A percentile compares a stretch with the other conserved stretches of the same genome.
Conservation (phyloP, 1,139 yeast genomes). For the Yamadazyma mexicana region DNA sequence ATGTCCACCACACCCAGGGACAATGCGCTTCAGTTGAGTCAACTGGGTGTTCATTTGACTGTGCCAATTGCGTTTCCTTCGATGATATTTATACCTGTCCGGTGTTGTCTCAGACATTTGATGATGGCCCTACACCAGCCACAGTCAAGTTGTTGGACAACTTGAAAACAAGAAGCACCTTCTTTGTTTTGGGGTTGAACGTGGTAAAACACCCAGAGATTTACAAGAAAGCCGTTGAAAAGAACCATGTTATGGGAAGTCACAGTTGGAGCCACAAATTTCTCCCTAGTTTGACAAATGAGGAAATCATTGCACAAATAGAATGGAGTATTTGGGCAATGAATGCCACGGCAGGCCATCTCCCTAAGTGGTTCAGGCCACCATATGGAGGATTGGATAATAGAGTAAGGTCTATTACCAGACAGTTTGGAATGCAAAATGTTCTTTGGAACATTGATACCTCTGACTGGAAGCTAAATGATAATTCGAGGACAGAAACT, state of each 20-base stretch:
- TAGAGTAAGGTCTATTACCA: constrained; percentile 72
- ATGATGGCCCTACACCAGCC: constrained; percentile 86
- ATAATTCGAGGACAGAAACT: constrained; percentile 38
- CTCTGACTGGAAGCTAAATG: constrained; percentile 80
- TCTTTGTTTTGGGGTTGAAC: constrained; percentile 83
- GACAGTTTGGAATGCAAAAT: constrained; percentile 84
- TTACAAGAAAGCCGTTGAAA: constrained; percentile 52
- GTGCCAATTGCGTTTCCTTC: constrained; percentile 72
- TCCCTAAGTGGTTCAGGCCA: constrained; percentile 95
- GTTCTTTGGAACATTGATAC: constrained; percentile 93
- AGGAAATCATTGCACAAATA: constrained; percentile 81
- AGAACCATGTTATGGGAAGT: constrained; percentile 80
- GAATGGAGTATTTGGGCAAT: constrained; percentile 98
- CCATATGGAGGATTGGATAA: constrained; percentile 95
- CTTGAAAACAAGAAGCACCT: constrained; percentile 60
- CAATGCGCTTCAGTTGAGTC: constrained; percentile 49
- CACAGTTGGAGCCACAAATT: constrained; percentile 95
- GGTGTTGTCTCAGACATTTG: constrained; percentile 80
- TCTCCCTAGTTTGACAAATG: constrained; percentile 74
- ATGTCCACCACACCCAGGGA: constrained; percentile 56
- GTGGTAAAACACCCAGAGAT: constrained; percentile 75
- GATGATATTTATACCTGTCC: constrained; percentile 82
- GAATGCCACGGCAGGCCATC: constrained; percentile 87
- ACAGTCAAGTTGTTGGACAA: constrained; percentile 60
- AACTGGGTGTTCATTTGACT: constrained; percentile 79